Evolutionary conservation across 441 rosid genomes (phyloP).

Genomic region (Bocquillonia castaneifolia): DNA sequence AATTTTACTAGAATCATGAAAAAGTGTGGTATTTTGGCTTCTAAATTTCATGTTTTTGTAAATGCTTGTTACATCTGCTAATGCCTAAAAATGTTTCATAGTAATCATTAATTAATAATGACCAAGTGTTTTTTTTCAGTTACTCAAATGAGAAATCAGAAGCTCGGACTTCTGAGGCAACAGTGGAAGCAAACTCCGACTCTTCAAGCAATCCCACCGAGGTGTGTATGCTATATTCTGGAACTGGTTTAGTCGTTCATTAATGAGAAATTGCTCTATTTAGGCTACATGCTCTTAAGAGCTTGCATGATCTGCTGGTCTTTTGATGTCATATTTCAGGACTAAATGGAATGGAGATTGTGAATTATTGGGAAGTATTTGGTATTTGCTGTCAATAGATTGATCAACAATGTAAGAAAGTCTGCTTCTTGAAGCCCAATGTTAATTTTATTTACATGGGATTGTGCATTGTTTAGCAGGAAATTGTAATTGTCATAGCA

Average conservation of each 20-base stretch:
- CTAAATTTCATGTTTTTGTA: neutral
- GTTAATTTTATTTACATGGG: too few species aligned
- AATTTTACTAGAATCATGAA: neutral
- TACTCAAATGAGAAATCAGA: conserved; percentile 82
- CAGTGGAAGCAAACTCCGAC: conserved; percentile 35
- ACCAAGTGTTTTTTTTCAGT: conserved; percentile 29
- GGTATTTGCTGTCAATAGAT: neutral
- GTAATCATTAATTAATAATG: neutral
- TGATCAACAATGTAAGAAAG: neutral
- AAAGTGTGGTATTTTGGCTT: neutral
- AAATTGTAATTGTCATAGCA: too few species aligned
- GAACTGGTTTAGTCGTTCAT: neutral
- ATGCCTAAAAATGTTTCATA: neutral
- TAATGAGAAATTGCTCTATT: neutral
- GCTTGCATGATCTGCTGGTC: neutral
- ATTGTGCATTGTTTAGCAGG: too few species aligned
- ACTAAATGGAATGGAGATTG: conserved; percentile 18
- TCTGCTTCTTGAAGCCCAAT: conserved; percentile 1
- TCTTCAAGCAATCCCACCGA: conserved; percentile 34
- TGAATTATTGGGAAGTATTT: neutral
- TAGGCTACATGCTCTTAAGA: too few species aligned
- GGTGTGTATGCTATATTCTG: conserved; percentile 26
- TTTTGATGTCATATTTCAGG: conserved; percentile 25
- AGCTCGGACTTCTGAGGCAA: conserved; percentile 40
- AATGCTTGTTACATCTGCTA: neutral